phyloP scores from a whole-genome alignment of 257 asterid genomes.

The Solanum pennellii region DNA sequence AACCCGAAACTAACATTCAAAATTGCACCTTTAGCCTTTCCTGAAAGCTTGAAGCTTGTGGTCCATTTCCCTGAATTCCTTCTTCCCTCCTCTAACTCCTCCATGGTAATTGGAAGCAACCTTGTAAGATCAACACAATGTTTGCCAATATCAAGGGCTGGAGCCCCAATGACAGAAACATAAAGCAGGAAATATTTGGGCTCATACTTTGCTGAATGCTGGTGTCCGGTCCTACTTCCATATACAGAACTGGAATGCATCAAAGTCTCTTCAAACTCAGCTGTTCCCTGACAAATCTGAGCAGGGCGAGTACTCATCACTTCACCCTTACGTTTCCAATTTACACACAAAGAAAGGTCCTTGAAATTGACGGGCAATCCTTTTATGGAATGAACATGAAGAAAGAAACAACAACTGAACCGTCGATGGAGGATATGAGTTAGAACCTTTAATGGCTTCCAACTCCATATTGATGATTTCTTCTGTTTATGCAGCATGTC shows the following conservation, averaged over 20 bases:
- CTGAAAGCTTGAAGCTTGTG: conserved; percentile 75
- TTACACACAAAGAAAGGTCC: conserved; percentile 43
- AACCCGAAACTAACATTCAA: conserved; percentile 82
- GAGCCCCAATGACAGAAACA: conserved; percentile 50
- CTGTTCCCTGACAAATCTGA: conserved; percentile 39
- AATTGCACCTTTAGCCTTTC: conserved; percentile 68
- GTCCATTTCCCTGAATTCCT: conserved; percentile 76
- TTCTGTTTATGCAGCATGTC: conserved; percentile 33
- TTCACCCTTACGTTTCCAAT: conserved; percentile 57
- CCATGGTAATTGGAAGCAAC: conserved; percentile 75
- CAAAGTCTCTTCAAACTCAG: conserved; percentile 78
- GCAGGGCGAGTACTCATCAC: conserved; percentile 45
- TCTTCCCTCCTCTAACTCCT: conserved; percentile 54
- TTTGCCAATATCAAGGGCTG: conserved; percentile 56
- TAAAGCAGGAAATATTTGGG: conserved; percentile 54
- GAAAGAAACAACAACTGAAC: conserved; percentile 63
- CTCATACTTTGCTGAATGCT: conserved; percentile 46
- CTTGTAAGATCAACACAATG: conserved; percentile 80
- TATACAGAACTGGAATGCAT: conserved; percentile 47
- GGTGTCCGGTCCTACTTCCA: conserved; percentile 47
- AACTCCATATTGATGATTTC: conserved; percentile 68
- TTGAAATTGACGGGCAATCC: conserved; percentile 59
- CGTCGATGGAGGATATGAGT: conserved; percentile 40
- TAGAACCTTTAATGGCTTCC: conserved; percentile 77
- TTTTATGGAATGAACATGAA: conserved; percentile 63